phyloP scores from a whole-genome alignment of 257 asterid species.

The Lantana camara region DNA sequence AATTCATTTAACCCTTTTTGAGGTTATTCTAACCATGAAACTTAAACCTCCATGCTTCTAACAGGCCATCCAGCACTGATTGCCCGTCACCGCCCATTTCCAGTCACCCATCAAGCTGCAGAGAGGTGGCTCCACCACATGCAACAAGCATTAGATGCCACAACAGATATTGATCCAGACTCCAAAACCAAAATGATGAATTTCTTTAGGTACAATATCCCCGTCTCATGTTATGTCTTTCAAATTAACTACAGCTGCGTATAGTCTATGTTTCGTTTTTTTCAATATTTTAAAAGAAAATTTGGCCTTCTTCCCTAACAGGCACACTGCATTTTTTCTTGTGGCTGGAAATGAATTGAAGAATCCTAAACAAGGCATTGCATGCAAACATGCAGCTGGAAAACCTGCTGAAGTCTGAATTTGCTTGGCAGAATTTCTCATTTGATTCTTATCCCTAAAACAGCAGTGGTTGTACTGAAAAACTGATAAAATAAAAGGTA shows the following conservation, averaged over 20 bases:
- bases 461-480: background rate
- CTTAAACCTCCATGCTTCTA: slow-evolving; percentile 3
- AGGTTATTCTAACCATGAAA: slow-evolving; percentile 7
- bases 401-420: slow-evolving; percentile 44
- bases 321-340: slow-evolving; percentile 96
- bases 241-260: too few species aligned
- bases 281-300: background rate
- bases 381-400: slow-evolving; percentile 63
- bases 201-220: slow-evolving; percentile 65
- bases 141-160: slow-evolving; percentile 77
- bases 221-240: slow-evolving; percentile 6
- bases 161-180: slow-evolving; percentile 63
- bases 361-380: slow-evolving; percentile 52
- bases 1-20: background rate
- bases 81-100: slow-evolving; percentile 95
- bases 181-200: slow-evolving; percentile 82
- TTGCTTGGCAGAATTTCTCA: slow-evolving; percentile 16
- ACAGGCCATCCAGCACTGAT: slow-evolving; percentile 97
- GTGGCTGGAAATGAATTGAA: slow-evolving; percentile 92
- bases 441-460: slow-evolving; percentile 4
- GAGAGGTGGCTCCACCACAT: slow-evolving; percentile 97
- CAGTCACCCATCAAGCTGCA: slow-evolving; percentile 88
- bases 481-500: background rate
- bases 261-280: background rate
- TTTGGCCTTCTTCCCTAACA: slow-evolving; percentile 22